Percentiles rank a stretch among this genome's conserved stretches.
Evolutionary conservation across 2,329 filamentous ascomycete genomes (phyloP).

Genomic region (Botrytis pseudocinerea): DNA sequence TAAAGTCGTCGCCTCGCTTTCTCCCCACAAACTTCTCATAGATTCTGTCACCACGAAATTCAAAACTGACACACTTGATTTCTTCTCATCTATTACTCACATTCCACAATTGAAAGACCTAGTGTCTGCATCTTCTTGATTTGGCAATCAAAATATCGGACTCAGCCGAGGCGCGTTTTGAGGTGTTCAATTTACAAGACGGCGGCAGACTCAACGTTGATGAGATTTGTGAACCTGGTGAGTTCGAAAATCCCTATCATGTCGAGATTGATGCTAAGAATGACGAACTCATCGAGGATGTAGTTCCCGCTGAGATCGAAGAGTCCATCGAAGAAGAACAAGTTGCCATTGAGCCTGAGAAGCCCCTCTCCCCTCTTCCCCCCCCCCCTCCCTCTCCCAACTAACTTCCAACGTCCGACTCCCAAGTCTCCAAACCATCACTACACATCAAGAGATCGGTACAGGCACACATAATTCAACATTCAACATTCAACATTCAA

Average conservation of each 20-base stretch:
- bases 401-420: background rate
- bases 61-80: background rate
- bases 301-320: too few relatives aligned
- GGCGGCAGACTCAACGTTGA: too few relatives aligned
- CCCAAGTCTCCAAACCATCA: background rate
- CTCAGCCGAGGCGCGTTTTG: too few relatives aligned
- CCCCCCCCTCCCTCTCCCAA: too few relatives aligned
- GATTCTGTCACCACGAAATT: background rate
- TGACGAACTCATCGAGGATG: too few relatives aligned
- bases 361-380: background rate
- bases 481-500: background rate
- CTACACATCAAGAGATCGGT: background rate
- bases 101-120: background rate
- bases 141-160: background rate
- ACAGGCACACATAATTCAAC: background rate
- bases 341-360: too few relatives aligned
- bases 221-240: too few relatives aligned
- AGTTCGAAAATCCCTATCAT: too few relatives aligned
- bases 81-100: background rate
- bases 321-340: too few relatives aligned
- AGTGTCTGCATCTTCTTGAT: background rate
- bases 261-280: too few relatives aligned
- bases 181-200: too few relatives aligned
- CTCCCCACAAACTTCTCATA: background rate
- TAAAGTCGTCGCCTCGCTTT: background rate